Evolutionary conservation across 2,329 filamentous ascomycete genomes (phyloP).

Genomic region (Talaromyces rugulosus): DNA sequence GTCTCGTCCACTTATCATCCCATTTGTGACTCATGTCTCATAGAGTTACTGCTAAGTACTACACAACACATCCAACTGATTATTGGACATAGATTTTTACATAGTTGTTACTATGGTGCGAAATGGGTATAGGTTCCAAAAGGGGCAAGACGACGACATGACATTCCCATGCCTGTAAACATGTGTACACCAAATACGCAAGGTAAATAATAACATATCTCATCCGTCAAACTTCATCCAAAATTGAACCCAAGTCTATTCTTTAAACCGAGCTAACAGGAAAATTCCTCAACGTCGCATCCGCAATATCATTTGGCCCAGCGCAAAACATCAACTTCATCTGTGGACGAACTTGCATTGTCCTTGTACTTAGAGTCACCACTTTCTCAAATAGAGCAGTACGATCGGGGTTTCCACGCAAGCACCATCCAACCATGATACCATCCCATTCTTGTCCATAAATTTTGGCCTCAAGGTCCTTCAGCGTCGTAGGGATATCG

Average conservation of each 20-base stretch:
- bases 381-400: background rate
- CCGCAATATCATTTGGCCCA: slow-evolving; percentile 3
- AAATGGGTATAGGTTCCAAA: no score
- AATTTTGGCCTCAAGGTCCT: background rate
- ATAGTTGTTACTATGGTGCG: background rate
- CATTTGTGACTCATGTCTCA: background rate
- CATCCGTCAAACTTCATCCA: no score
- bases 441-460: background rate
- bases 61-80: background rate
- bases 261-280: background rate
- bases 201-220: no score
- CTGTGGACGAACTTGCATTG: background rate
- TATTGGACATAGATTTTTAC: background rate
- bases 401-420: background rate
- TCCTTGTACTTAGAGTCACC: background rate
- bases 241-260: no score
- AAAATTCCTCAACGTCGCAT: slow-evolving; percentile 4
- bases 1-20: no score
- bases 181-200: background rate
- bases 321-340: slow-evolving; percentile 9
- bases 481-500: background rate
- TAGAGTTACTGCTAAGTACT: background rate
- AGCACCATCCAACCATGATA: slow-evolving; percentile 5
- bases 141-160: no score
- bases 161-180: background rate